Conservation (phyloP, 208 protist species). For the Acanthamoeba culbertsoni region DNA sequence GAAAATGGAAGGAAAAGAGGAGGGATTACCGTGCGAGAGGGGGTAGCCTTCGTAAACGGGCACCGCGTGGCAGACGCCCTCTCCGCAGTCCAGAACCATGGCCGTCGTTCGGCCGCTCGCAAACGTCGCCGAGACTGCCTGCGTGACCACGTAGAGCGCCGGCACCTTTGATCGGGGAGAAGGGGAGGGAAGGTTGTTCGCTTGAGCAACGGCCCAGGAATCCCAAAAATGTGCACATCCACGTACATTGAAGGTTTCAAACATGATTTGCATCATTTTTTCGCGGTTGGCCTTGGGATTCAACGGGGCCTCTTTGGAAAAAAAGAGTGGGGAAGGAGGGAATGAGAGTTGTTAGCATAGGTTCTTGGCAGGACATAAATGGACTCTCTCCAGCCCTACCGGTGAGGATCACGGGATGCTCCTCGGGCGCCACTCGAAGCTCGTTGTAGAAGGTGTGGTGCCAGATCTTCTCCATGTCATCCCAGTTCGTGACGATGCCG, state of each 20-base stretch:
- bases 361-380: too few species aligned
- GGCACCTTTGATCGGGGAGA: not conserved
- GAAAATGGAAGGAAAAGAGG: not conserved
- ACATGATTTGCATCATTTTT: slow-evolving; percentile 86
- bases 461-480: slow-evolving; percentile 86
- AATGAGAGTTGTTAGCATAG: not conserved
- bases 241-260: slow-evolving; percentile 86
- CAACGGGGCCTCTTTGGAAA: slow-evolving; percentile 70
- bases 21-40: not conserved
- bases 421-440: slow-evolving; percentile 77
- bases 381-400: not conserved
- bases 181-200: not conserved
- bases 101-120: not conserved
- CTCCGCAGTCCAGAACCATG: slow-evolving; percentile 31
- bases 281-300: slow-evolving; percentile 85
- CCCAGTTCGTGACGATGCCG: slow-evolving; percentile 75
- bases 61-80: not conserved
- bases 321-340: not conserved
- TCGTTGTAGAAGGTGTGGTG: slow-evolving; percentile 85
- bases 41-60: slow-evolving; percentile 47
- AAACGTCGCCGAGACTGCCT: not conserved
- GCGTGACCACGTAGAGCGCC: not conserved
- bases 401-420: slow-evolving; percentile 76
- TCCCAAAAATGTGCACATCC: slow-evolving; percentile 87
- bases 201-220: not conserved